phyloP scores from a whole-genome alignment of 768 basidiomycete species.

The Tylopilus subfusipes region DNA sequence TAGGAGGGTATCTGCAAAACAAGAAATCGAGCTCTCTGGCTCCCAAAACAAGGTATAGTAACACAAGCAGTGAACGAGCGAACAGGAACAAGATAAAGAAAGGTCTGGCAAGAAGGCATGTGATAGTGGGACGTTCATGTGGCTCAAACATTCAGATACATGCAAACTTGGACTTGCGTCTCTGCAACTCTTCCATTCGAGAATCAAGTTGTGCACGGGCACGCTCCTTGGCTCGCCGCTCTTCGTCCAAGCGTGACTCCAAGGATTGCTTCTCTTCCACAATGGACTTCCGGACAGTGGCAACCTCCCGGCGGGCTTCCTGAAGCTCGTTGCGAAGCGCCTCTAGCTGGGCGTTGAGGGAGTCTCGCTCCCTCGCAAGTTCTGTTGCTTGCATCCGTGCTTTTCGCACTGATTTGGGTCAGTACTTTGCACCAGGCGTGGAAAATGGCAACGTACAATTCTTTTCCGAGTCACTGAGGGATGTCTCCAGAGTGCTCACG shows the following conservation, averaged over 20 bases:
- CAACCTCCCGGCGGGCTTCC: conserved; percentile 78
- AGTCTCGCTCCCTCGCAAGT: conserved; percentile 81
- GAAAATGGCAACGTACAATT: conserved; percentile 59
- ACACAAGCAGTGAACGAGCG: conserved; percentile 27
- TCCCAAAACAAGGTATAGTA: conserved; percentile 28
- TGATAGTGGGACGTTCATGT: not conserved
- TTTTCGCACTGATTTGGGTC: conserved; percentile 66
- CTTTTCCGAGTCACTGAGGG: conserved; percentile 88
- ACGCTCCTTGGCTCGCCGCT: conserved; percentile 85
- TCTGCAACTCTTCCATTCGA: conserved; percentile 80
- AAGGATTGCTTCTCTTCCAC: conserved; percentile 87
- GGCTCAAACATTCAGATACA: conserved; percentile 56
- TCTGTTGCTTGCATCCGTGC: conserved; percentile 93
- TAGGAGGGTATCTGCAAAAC: conserved; percentile 31
- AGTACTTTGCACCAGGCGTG: not conserved
- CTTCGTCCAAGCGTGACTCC: conserved; percentile 80
- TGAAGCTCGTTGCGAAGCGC: conserved; percentile 67
- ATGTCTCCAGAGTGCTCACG: conserved; percentile 78
- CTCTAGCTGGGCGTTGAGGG: conserved; percentile 60
- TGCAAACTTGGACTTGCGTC: conserved; percentile 89
- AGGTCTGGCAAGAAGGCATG: conserved; percentile 5
- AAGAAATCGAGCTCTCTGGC: conserved; percentile 22
- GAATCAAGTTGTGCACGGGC: conserved; percentile 82
- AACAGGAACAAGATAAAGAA: conserved; percentile 9
- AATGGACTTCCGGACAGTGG: conserved; percentile 70